Percentiles rank a stretch among this genome's conserved stretches.
phyloP scores from a whole-genome alignment of 371 early-diverging fungal species.

The Lichtheimia ramosa region DNA sequence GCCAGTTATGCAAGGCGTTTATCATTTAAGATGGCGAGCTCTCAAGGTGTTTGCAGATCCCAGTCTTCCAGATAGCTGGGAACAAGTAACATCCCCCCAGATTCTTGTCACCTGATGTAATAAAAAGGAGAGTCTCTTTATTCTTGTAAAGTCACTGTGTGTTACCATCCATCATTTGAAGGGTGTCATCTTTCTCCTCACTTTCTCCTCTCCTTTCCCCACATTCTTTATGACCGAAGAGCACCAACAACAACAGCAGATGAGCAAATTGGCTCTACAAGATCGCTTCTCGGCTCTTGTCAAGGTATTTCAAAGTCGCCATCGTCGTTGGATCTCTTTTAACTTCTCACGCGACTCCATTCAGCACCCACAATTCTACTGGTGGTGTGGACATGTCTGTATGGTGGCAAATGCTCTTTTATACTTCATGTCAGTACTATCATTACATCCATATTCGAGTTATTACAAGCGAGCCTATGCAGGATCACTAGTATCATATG shows the following conservation, averaged over 20 bases:
- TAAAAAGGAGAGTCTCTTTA: neutral
- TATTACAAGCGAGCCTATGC: conserved; percentile 67
- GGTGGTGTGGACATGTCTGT: conserved; percentile 52
- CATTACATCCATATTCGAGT: conserved; percentile 28
- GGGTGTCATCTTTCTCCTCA: too few species aligned
- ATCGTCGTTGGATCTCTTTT: neutral
- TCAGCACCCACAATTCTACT: conserved; percentile 59
- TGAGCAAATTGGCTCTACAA: neutral
- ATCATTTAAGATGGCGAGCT: conserved; percentile 17
- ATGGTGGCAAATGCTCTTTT: conserved; percentile 31
- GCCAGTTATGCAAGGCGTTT: conserved; percentile 7
- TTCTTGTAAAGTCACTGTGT: neutral
- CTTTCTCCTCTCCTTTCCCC: neutral
- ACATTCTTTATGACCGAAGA: neutral
- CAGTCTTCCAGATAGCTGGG: conserved; percentile 15
- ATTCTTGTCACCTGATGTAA: conserved; percentile 9
- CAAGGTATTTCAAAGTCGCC: neutral
- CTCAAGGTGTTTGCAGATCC: conserved; percentile 17
- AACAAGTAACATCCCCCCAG: conserved; percentile 7
- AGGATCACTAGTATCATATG: conserved; percentile 77
- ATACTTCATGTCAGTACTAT: conserved; percentile 38
- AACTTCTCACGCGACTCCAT: neutral
- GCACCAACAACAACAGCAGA: neutral
- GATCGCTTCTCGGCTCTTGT: neutral
- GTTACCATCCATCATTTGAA: too few species aligned